Evolutionary conservation across 2,329 filamentous ascomycete species (phyloP), one percentile per base, ranked within the genome.

Genomic region (Phaeosphaeriaceae sp.): DNA sequence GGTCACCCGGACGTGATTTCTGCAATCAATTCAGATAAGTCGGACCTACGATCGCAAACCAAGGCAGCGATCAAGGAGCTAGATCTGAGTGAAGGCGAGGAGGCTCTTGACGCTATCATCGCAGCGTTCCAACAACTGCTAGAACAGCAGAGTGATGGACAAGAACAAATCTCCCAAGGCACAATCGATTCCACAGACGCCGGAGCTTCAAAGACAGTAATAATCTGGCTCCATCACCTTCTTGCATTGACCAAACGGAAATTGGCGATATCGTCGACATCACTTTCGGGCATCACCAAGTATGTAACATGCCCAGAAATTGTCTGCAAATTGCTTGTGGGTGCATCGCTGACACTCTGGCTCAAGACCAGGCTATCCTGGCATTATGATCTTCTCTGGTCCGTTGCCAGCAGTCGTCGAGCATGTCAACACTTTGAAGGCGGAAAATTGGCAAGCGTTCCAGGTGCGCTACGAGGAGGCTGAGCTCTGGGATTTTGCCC

Each of bases 201-300:
- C 33, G 25, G 54, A 7, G 24, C 51, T 3, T 56, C 42, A n/a
- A 76, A 72, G 51, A 82, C 80, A 2, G 72, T 80, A 24, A 73
- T 82, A 19, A 73, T 82, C 49, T 82, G 79, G 77, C 74, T 82
- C 0, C 80, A 82, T 46, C 80, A 82, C 51, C 73, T 82, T 7
- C 77, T 82, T 52, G 80, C 79, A 33, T 78, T 77, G 17, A 77
- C 75, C 57, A 82, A 82, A 66, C 78, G 80, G 46, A 82, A 82
- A 60, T 75, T 78, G 42, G 77, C 77, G 7, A 69, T 82, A 11
- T 73, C 72, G 1, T 60, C 65, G 10, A 76, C 80, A 0, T 6
- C 71, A 1, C 62, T 82, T n/a, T 73, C 74, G 2, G 80, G 80
- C 15, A 66, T 82, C 36, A 80, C 80, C 0, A 82, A 82, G 56